Percentiles rank a stretch among this genome's conserved stretches.
These are phyloP conservation scores for Phylloporus sp. DNA, from an alignment of 768 basidiomycete genomes.

Conservation along the genomic window DNA sequence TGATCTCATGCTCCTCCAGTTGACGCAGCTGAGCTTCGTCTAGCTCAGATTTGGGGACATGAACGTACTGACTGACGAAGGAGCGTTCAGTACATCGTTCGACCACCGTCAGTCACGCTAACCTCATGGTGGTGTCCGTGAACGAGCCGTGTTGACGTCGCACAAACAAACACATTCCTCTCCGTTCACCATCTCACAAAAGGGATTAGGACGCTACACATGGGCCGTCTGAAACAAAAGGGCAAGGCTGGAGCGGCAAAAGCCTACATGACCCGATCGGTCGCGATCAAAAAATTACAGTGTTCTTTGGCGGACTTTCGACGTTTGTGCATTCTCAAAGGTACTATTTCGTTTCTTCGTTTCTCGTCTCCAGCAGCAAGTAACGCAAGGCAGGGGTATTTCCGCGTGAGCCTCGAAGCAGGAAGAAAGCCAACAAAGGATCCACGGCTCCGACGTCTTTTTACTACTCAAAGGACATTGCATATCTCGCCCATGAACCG, in stretches of 20 bases:
- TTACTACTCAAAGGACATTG: slow-evolving; percentile 97
- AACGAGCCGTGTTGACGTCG: slow-evolving; percentile 25
- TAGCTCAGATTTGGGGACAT: slow-evolving; percentile 94
- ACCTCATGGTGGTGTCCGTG: slow-evolving; percentile 29
- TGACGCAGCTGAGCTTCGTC: slow-evolving; percentile 95
- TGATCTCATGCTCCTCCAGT: slow-evolving; percentile 97
- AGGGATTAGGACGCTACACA: slow-evolving; percentile 23
- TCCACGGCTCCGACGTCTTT: slow-evolving; percentile 96
- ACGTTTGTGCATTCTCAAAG: slow-evolving; percentile 94
- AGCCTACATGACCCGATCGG: slow-evolving; percentile 85
- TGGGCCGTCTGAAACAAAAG: slow-evolving; percentile 78
- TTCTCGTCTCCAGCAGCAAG: slow-evolving; percentile 8
- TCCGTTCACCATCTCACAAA: not conserved
- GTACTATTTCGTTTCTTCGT: slow-evolving; percentile 37
- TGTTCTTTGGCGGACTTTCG: slow-evolving; percentile 96
- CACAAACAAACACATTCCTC: slow-evolving; percentile 26
- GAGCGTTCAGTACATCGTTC: slow-evolving; percentile 6
- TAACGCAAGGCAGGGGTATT: slow-evolving; percentile 69
- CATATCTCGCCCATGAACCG: slow-evolving; percentile 95
- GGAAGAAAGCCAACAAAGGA: slow-evolving; percentile 95
- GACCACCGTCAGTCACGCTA: slow-evolving; percentile 7
- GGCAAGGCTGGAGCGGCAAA: slow-evolving; percentile 90
- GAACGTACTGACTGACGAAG: slow-evolving; percentile 81
- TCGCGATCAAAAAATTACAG: slow-evolving; percentile 92
- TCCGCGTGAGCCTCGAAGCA: slow-evolving; percentile 89